Conservation (phyloP, 2,329 filamentous ascomycete genomes). For the Aquanectria penicillioides region DNA sequence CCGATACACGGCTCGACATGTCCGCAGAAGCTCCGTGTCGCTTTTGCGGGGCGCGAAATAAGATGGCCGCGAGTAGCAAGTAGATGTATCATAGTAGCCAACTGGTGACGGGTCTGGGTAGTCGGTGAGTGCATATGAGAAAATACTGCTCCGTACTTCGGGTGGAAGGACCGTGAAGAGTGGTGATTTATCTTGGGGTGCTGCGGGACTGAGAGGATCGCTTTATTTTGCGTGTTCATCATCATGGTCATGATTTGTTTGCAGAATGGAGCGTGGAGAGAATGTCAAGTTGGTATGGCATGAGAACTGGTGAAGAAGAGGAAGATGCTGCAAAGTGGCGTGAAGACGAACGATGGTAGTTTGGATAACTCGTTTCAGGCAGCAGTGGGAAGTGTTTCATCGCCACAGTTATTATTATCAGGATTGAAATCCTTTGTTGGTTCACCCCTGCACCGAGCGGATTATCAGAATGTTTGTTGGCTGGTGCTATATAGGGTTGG, state of each 20-base stretch:
- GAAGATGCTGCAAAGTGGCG: too few relatives aligned
- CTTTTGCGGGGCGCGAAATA: slow-evolving; percentile 50
- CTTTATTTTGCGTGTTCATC: background rate
- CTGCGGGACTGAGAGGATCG: background rate
- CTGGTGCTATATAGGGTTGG: too few relatives aligned
- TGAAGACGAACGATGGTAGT: too few relatives aligned
- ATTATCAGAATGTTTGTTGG: too few relatives aligned
- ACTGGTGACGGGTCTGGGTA: slow-evolving; percentile 46
- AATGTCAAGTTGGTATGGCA: background rate
- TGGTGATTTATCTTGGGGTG: slow-evolving; percentile 30
- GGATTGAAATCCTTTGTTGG: too few relatives aligned
- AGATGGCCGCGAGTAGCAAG: slow-evolving; percentile 53
- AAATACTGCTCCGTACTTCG: slow-evolving; percentile 61
- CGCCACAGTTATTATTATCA: too few relatives aligned
- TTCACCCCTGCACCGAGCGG: too few relatives aligned
- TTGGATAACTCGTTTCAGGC: background rate
- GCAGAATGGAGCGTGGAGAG: background rate
- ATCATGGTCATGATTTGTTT: background rate
- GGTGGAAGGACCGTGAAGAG: slow-evolving; percentile 54
- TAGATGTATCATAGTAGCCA: slow-evolving; percentile 39
- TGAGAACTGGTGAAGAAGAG: background rate
- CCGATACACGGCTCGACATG: slow-evolving; percentile 53
- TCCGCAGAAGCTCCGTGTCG: slow-evolving; percentile 51
- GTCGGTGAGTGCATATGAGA: slow-evolving; percentile 51
- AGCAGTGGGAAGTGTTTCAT: slow-evolving; percentile 12